Conservation (phyloP, 2,329 filamentous ascomycete genomes). For the Sporothrix euskadiensis region DNA sequence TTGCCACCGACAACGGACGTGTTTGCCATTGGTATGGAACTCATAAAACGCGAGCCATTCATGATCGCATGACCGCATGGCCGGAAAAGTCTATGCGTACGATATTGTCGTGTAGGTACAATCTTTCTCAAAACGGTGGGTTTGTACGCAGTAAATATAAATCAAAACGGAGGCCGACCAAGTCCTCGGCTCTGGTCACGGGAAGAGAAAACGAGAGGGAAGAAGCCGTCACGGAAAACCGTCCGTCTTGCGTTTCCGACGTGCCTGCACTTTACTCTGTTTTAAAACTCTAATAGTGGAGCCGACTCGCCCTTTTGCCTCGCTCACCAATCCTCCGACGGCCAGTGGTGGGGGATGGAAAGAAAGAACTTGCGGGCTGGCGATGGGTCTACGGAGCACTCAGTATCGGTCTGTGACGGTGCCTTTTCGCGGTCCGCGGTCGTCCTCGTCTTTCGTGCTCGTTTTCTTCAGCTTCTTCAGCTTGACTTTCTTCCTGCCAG, state of each 20-base stretch:
- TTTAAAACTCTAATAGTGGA: neutral
- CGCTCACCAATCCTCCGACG: slow-evolving; percentile 17
- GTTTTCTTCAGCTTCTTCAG: neutral
- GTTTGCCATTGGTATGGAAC: neutral
- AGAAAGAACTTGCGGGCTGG: neutral
- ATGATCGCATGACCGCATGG: slow-evolving; percentile 2
- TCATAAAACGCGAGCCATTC: neutral
- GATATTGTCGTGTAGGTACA: neutral
- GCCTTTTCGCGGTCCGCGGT: neutral
- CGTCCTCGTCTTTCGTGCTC: neutral
- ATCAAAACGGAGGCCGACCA: neutral
- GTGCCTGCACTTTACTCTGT: neutral
- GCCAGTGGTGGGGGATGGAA: neutral
- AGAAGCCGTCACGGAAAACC: neutral
- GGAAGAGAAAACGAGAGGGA: neutral
- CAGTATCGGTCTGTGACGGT: neutral
- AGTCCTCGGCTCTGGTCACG: neutral
- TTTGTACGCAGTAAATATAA: neutral
- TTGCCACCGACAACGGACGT: slow-evolving; percentile 2
- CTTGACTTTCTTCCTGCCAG: neutral
- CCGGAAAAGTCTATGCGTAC: neutral
- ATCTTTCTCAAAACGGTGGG: neutral
- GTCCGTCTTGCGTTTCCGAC: neutral
- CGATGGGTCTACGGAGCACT: too few relatives aligned
- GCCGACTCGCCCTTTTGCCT: neutral